Conservation (phyloP, 768 basidiomycete species). For the Daedaleopsis nitida region DNA sequence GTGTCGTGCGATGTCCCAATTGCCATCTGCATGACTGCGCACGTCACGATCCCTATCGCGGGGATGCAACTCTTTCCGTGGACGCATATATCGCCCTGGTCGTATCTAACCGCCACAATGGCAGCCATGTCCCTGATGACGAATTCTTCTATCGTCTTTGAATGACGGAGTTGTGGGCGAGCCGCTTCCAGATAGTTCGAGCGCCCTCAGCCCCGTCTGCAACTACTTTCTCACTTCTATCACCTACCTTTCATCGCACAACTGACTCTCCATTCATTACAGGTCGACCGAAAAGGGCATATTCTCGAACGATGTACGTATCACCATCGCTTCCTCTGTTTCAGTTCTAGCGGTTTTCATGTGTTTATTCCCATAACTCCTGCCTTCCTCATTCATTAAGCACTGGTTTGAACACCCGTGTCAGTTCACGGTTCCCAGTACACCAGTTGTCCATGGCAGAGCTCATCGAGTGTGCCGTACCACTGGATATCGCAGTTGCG, state of each 20-base stretch:
- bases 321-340: conserved; percentile 1
- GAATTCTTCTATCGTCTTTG: not conserved
- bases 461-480: not conserved
- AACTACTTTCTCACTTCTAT: not conserved
- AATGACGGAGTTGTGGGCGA: not conserved
- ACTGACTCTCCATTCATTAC: not conserved
- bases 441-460: not conserved
- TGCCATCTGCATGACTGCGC: not conserved
- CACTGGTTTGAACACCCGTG: too few relatives aligned
- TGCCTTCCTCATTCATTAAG: too few relatives aligned
- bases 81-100: not conserved
- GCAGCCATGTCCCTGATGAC: too few relatives aligned
- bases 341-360: not conserved
- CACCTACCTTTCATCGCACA: not conserved
- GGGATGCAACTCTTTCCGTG: not conserved
- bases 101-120: not conserved
- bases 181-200: not conserved
- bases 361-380: not conserved
- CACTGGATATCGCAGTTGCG: conserved; percentile 38
- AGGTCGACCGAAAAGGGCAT: conserved; percentile 75
- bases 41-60: not conserved
- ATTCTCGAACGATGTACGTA: conserved; percentile 64
- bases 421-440: not conserved
- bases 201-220: not conserved
- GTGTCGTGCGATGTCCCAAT: too few relatives aligned